Percentiles rank a stretch among this genome's conserved stretches.
Conservation (phyloP, 257 asterid species). For the Hygrophila difformis region DNA sequence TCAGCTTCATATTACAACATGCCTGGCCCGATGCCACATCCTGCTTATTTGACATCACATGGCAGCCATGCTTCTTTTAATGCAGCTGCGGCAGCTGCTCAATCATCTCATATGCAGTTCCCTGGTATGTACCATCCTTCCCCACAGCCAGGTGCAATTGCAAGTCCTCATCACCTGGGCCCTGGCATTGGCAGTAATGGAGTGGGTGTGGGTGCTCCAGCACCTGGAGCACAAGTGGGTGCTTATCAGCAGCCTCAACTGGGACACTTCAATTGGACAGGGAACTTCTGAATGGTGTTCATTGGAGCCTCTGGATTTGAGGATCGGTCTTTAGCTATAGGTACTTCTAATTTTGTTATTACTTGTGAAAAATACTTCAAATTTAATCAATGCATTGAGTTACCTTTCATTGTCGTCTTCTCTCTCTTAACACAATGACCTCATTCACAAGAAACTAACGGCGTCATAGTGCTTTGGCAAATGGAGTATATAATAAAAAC, state of each 20-base stretch:
- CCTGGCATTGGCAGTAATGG: conserved; percentile 70
- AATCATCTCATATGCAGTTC: conserved; percentile 90
- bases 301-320: conserved; percentile 23
- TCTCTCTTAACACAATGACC: not conserved
- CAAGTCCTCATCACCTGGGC: conserved; percentile 77
- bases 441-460: no score
- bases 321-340: conserved; percentile 34
- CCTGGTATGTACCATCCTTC: conserved; percentile 73
- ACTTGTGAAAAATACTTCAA: conserved; percentile 32
- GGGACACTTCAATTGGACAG: conserved; percentile 87
- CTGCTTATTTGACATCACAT: conserved; percentile 75
- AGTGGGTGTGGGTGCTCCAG: conserved; percentile 64
- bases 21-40: conserved; percentile 81
- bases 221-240: conserved; percentile 76
- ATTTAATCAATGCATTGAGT: conserved; percentile 38
- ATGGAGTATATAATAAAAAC: no score
- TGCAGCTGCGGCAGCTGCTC: conserved; percentile 67
- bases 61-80: conserved; percentile 73
- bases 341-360: conserved; percentile 28
- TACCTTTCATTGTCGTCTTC: conserved; percentile 19
- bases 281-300: conserved; percentile 52
- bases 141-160: conserved; percentile 55
- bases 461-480: no score
- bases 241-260: conserved; percentile 88
- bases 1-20: conserved; percentile 77